These are phyloP conservation scores for Yarrowia keelungensis DNA, from an alignment of 805 yeast species.

Conservation along the genomic window DNA sequence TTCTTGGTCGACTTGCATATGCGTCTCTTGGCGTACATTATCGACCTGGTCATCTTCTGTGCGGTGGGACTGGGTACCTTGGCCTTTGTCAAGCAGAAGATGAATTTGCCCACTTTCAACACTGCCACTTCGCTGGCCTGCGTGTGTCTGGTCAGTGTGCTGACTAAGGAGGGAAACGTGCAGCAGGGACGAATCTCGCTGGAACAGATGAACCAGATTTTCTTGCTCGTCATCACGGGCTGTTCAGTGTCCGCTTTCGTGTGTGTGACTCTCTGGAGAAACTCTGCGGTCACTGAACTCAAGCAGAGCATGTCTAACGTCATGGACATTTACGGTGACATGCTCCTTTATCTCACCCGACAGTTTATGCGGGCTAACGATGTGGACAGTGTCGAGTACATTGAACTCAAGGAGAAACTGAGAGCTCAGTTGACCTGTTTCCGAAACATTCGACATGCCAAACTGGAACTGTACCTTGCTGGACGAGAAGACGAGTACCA, in stretches of 20 bases:
- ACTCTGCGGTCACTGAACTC: conserved; percentile 58
- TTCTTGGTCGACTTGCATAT: conserved; percentile 55
- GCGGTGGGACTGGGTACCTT: conserved; percentile 67
- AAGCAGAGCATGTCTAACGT: conserved; percentile 59
- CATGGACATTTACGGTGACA: conserved; percentile 59
- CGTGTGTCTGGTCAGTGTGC: conserved; percentile 70
- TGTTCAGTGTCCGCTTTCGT: conserved; percentile 62
- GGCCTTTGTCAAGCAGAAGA: conserved; percentile 71
- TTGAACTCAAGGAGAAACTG: conserved; percentile 54
- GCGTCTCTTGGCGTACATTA: conserved; percentile 58
- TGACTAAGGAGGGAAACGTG: conserved; percentile 74
- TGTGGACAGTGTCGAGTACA: conserved; percentile 48
- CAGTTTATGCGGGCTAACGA: conserved; percentile 59
- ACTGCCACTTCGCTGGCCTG: conserved; percentile 83
- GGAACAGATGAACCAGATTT: conserved; percentile 59
- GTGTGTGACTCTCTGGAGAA: conserved; percentile 72
- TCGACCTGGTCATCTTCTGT: conserved; percentile 60
- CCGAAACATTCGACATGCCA: conserved; percentile 61
- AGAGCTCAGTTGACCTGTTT: conserved; percentile 49
- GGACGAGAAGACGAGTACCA: conserved; percentile 66
- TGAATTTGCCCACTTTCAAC: conserved; percentile 72
- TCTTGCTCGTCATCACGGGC: conserved; percentile 66
- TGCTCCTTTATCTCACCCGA: conserved; percentile 56
- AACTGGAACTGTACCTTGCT: conserved; percentile 61
- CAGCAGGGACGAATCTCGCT: conserved; percentile 66